A percentile compares a stretch with the other conserved stretches of the same genome.
Evolutionary conservation across 257 asterid species (phyloP).

Genomic region (Plantago ovata): DNA sequence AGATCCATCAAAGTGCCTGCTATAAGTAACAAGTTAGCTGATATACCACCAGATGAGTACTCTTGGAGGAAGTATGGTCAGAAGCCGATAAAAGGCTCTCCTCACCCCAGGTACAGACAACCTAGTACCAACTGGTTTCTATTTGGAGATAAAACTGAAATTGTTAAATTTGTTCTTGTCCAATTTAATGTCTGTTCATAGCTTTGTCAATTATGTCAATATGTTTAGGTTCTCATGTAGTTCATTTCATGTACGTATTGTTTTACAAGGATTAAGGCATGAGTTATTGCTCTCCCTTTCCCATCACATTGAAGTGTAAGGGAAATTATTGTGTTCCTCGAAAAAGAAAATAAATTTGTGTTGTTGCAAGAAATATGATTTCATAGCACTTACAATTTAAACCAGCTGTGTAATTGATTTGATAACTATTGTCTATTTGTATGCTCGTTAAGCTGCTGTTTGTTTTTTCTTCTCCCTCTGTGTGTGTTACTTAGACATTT

Average conservation of each 20-base stretch:
- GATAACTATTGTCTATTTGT: neutral
- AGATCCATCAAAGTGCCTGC: constrained; percentile 72
- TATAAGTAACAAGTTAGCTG: constrained; percentile 69
- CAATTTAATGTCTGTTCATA: neutral
- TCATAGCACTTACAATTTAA: too few relatives aligned
- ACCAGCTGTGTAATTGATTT: neutral
- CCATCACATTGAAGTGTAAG: neutral
- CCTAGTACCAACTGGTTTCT: neutral
- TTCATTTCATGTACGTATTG: neutral
- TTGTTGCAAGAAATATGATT: too few relatives aligned
- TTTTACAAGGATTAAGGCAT: neutral
- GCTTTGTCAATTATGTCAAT: neutral
- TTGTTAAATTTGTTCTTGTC: too few relatives aligned
- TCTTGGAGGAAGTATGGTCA: constrained; percentile 85
- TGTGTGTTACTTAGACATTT: neutral
- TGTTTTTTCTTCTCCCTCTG: neutral
- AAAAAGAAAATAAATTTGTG: too few relatives aligned
- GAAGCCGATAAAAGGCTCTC: constrained; percentile 81
- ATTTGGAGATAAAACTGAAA: neutral
- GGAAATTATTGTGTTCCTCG: neutral
- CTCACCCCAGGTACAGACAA: constrained; percentile 59
- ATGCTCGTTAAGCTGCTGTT: neutral
- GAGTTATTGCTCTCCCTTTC: neutral
- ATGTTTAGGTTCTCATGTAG: neutral
- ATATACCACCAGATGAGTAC: constrained; percentile 69